phyloP scores from a whole-genome alignment of 345 rosid genomes.

The Ceriops tagal region DNA sequence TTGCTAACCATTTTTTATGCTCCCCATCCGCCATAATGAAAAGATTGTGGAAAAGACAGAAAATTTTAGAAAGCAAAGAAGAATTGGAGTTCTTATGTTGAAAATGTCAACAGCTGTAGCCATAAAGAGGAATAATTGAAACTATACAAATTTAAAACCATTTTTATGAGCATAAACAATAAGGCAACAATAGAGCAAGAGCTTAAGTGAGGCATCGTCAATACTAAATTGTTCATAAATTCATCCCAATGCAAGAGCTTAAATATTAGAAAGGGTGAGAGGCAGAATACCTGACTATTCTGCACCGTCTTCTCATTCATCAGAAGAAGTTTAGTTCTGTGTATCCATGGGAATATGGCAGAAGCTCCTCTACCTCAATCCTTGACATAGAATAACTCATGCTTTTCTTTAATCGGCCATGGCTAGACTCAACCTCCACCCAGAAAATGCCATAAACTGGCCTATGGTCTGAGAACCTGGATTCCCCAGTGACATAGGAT shows the following conservation, averaged over 20 bases:
- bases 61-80: conserved; percentile 11
- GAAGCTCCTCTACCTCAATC: conserved; percentile 88
- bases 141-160: background rate
- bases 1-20: conserved; percentile 23
- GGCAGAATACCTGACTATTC: conserved; percentile 14
- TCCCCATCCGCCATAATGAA: conserved; percentile 4
- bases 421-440: conserved; percentile 87
- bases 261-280: background rate
- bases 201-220: background rate
- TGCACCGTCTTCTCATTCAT: conserved; percentile 12
- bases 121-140: background rate
- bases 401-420: conserved; percentile 66
- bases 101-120: too few species aligned
- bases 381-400: conserved; percentile 68
- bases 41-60: conserved; percentile 6
- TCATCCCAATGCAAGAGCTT: too few species aligned
- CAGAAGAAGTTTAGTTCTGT: conserved; percentile 92
- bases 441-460: conserved; percentile 92
- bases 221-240: background rate
- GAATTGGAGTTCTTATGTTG: conserved; percentile 1
- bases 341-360: conserved; percentile 82
- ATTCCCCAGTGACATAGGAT: conserved; percentile 90
- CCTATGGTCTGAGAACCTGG: conserved; percentile 93
- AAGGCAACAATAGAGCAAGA: background rate
- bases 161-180: background rate